These are phyloP conservation scores for Phytopythium chamaehyphon DNA, from an alignment of 352 stramenopile genomes.

Conservation along the genomic window DNA sequence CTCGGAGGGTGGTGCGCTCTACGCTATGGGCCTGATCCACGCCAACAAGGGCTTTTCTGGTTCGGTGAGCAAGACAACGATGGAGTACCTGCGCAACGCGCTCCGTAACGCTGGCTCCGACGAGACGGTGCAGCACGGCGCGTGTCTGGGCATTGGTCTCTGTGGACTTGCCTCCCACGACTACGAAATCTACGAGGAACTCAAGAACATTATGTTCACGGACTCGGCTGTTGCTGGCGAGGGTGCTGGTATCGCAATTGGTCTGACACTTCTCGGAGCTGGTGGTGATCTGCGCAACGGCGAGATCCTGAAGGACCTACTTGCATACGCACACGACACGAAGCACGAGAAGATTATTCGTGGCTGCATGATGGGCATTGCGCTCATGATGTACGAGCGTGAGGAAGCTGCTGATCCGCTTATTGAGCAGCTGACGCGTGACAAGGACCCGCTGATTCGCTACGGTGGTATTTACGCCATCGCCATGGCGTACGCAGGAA, in stretches of 20 bases:
- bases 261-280: conserved; percentile 94
- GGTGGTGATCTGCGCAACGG: conserved; percentile 83
- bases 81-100: conserved; percentile 85
- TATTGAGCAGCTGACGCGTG: conserved; percentile 96
- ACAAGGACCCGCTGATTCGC: conserved; percentile 97
- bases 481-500: conserved; percentile 97
- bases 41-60: conserved; percentile 92
- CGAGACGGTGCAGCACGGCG: conserved; percentile 97
- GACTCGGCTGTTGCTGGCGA: conserved; percentile 98
- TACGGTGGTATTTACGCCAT: conserved; percentile 98
- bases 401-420: conserved; percentile 95
- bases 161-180: conserved; percentile 94
- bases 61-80: conserved; percentile 74
- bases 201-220: conserved; percentile 97
- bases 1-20: conserved; percentile 96
- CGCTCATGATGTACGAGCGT: conserved; percentile 97
- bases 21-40: conserved; percentile 98
- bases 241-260: conserved; percentile 97
- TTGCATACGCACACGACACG: conserved; percentile 98
- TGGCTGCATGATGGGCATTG: conserved; percentile 96
- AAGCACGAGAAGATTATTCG: conserved; percentile 99
- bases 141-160: conserved; percentile 96
- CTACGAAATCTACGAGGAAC: conserved; percentile 94
- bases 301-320: conserved; percentile 90
- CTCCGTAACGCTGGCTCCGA: conserved; percentile 88